These are phyloP conservation scores for Solanum raphanifolium DNA, from an alignment of 257 asterid genomes.

Conservation along the genomic window DNA sequence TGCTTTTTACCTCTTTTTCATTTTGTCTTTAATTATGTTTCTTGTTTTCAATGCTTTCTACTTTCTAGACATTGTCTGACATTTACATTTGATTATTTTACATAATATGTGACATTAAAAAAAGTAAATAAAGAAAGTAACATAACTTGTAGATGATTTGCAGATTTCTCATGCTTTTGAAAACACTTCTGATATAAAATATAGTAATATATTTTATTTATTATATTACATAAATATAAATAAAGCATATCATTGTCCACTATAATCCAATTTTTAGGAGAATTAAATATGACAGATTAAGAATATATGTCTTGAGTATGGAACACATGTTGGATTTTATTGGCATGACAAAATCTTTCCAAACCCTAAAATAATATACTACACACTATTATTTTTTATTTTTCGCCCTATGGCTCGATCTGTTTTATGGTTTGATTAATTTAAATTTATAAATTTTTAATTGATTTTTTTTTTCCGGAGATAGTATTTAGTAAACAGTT, in stretches of 20 bases:
- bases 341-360: not conserved
- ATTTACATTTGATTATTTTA: not conserved
- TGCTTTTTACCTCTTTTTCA: not conserved
- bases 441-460: not conserved
- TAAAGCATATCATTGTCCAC: not conserved
- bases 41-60: not conserved
- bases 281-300: not conserved
- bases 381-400: not conserved
- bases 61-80: not conserved
- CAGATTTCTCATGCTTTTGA: not conserved
- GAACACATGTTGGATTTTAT: not conserved
- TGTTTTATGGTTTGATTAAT: not conserved
- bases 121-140: not conserved
- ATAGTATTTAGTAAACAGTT: not conserved
- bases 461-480: not conserved
- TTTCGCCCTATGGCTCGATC: accelerated
- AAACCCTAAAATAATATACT: not conserved
- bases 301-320: not conserved
- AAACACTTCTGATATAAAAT: not conserved
- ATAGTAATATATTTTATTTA: no score
- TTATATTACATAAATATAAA: no score
- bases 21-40: not conserved
- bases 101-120: not conserved
- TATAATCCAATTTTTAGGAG: not conserved
- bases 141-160: not conserved